Percentiles rank a stretch among this genome's conserved stretches.
These are phyloP conservation scores for Saccharomyces hybrid DNA, from an alignment of 1,139 yeast genomes.

Conservation along the genomic window DNA sequence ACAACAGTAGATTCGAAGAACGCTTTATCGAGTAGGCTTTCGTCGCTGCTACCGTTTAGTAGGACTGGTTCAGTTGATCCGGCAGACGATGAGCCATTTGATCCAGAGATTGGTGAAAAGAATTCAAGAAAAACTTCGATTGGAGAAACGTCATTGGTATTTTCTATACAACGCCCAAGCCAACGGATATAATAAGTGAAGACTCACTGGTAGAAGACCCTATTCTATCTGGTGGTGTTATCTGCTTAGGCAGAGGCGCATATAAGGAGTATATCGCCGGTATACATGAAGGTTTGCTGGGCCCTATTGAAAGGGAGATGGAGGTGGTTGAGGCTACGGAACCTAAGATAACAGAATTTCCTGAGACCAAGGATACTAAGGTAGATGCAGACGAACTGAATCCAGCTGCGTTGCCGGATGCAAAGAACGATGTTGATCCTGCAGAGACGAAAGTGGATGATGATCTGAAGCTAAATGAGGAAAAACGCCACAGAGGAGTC, in stretches of 20 bases:
- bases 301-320: conserved; percentile 69
- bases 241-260: conserved; percentile 93
- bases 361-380: neutral
- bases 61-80: neutral
- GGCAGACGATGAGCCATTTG: conserved; percentile 4
- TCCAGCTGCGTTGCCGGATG: conserved; percentile 16
- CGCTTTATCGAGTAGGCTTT: neutral
- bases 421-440: conserved; percentile 8
- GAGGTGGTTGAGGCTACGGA: conserved; percentile 5
- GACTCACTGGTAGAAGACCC: conserved; percentile 40
- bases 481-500: conserved; percentile 21
- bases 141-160: conserved; percentile 55
- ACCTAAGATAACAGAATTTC: conserved; percentile 7
- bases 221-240: conserved; percentile 66
- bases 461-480: conserved; percentile 33
- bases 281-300: conserved; percentile 87
- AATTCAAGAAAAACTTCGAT: conserved; percentile 40
- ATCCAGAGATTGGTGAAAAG: conserved; percentile 21
- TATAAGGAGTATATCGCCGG: conserved; percentile 88
- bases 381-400: neutral
- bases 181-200: conserved; percentile 38
- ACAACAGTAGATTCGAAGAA: neutral
- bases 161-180: conserved; percentile 36
- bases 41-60: neutral
- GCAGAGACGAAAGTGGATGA: conserved; percentile 11